Percentiles rank a stretch among this genome's conserved stretches.
These are phyloP conservation scores for Nicotiana noctiflora DNA, from an alignment of 257 asterid genomes.

Conservation along the genomic window DNA sequence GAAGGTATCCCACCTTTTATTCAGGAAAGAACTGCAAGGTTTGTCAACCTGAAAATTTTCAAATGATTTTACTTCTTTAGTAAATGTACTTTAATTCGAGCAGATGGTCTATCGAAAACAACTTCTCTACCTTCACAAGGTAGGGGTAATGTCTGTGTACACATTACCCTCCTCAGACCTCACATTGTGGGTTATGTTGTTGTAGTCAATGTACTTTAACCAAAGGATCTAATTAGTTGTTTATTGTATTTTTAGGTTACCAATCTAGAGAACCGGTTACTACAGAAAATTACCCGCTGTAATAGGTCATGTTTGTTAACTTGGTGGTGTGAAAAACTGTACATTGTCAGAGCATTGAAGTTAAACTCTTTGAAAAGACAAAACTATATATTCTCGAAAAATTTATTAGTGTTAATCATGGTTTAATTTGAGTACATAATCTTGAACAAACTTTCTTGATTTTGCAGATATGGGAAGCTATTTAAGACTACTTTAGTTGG, in stretches of 20 bases:
- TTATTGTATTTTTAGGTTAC: not conserved
- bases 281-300: too few species aligned
- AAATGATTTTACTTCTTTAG: not conserved
- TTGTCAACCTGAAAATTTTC: not conserved
- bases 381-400: not conserved
- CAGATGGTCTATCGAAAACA: too few species aligned
- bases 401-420: not conserved
- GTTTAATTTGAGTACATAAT: not conserved
- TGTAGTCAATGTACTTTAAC: too few species aligned
- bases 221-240: not conserved
- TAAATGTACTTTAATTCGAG: too few species aligned
- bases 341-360: not conserved
- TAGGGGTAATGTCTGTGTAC: too few species aligned
- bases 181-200: too few species aligned
- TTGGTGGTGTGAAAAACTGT: not conserved
- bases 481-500: conserved; percentile 16
- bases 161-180: too few species aligned
- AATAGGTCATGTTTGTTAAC: too few species aligned
- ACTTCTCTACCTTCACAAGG: too few species aligned
- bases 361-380: not conserved
- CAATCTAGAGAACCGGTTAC: not conserved
- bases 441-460: not conserved
- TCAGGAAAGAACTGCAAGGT: conserved; percentile 8
- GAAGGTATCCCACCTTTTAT: conserved; percentile 14
- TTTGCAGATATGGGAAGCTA: conserved; percentile 14